phyloP scores from a whole-genome alignment of 2,329 filamentous ascomycete genomes.

The Polytolypa hystricis region DNA sequence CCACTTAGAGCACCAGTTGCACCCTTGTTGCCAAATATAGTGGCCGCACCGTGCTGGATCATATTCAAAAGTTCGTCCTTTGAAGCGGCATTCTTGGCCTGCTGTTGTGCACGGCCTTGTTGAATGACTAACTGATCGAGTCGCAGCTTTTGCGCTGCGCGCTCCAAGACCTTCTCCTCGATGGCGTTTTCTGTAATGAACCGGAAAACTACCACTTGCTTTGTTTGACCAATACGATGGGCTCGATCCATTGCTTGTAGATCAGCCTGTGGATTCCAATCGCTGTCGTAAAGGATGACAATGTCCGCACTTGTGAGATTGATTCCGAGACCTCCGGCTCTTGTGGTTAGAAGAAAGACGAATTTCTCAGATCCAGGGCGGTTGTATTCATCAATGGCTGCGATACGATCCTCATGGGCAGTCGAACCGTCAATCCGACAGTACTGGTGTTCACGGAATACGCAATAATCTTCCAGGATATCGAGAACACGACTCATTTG shows the following conservation, averaged over 20 bases:
- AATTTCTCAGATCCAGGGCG: conserved; percentile 93
- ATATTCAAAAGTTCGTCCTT: conserved; percentile 95
- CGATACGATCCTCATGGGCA: conserved; percentile 93
- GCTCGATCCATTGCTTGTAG: conserved; percentile 97
- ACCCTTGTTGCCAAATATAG: conserved; percentile 70
- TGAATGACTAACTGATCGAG: conserved; percentile 97
- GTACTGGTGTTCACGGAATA: conserved; percentile 89
- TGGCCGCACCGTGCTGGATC: conserved; percentile 98
- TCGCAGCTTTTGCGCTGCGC: conserved; percentile 90
- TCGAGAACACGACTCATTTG: conserved; percentile 97
- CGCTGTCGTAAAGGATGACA: conserved; percentile 91
- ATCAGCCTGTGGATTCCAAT: conserved; percentile 98
- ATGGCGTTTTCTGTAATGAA: conserved; percentile 98
- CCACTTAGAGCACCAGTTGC: conserved; percentile 49
- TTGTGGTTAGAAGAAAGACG: conserved; percentile 86
- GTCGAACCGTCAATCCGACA: conserved; percentile 96
- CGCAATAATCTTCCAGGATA: conserved; percentile 95
- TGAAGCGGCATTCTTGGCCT: conserved; percentile 79
- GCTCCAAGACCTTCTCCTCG: conserved; percentile 93
- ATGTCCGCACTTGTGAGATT: conserved; percentile 93
- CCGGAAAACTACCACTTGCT: conserved; percentile 91
- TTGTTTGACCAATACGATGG: conserved; percentile 96
- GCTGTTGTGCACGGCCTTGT: conserved; percentile 84
- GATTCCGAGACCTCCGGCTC: conserved; percentile 91
- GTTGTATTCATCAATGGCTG: conserved; percentile 97